Conservation (phyloP, 2,329 filamentous ascomycete genomes). For the Berkeleyomyces basicola region DNA sequence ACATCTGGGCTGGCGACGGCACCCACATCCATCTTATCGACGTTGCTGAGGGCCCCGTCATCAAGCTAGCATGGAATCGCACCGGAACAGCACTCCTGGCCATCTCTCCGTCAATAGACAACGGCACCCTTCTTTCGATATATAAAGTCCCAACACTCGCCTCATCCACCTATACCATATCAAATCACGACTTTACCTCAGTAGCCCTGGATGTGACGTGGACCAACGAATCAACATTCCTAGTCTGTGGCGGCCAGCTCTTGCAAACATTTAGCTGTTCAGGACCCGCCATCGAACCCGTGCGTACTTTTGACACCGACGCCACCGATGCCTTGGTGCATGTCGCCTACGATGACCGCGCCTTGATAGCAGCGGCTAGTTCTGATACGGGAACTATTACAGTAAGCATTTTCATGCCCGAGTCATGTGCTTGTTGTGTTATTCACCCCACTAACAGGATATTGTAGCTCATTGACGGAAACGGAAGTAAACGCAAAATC, state of each 20-base stretch:
- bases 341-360: conserved; percentile 40
- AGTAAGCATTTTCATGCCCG: conserved; percentile 26
- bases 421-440: too few species aligned
- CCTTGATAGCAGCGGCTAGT: conserved; percentile 39
- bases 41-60: conserved; percentile 41
- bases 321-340: conserved; percentile 37
- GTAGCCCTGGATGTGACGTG: conserved; percentile 42
- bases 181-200: conserved; percentile 32
- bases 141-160: conserved; percentile 25
- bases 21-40: conserved; percentile 36
- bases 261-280: conserved; percentile 32
- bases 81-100: conserved; percentile 37
- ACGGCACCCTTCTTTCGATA: conserved; percentile 19
- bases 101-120: conserved; percentile 33
- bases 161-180: conserved; percentile 24
- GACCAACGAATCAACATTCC: conserved; percentile 40
- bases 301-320: conserved; percentile 34
- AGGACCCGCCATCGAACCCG: conserved; percentile 29
- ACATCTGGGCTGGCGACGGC: conserved; percentile 39
- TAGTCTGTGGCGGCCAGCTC: conserved; percentile 40
- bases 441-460: not conserved
- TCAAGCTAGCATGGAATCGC: conserved; percentile 45
- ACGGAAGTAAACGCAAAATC: conserved; percentile 37
- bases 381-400: conserved; percentile 40
- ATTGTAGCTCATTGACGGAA: conserved; percentile 36